These are phyloP conservation scores for Pigoraptor vietnamica DNA, from an alignment of 78 protist genomes.

Conservation along the genomic window DNA sequence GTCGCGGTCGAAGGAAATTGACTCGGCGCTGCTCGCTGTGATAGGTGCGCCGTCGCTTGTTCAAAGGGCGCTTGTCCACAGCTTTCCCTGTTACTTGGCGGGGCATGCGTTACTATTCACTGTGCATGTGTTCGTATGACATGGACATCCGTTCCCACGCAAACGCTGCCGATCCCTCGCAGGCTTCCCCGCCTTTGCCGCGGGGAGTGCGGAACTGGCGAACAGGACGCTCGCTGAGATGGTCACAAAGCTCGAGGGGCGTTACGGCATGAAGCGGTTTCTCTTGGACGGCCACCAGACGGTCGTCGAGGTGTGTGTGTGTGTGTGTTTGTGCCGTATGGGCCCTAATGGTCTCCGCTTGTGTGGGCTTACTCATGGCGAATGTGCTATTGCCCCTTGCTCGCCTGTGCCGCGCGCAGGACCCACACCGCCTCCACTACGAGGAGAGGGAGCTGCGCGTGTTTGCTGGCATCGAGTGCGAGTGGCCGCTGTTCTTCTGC, in stretches of 20 bases:
- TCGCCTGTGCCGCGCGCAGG: no score
- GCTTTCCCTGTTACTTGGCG: no score
- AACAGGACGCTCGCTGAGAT: background rate
- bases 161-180: no score
- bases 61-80: no score
- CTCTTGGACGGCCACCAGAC: constrained; percentile 36
- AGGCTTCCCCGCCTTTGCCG: background rate
- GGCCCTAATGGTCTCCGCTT: no score
- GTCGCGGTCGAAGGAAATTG: background rate
- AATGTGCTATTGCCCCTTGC: no score
- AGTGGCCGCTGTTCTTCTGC: constrained; percentile 35
- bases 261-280: constrained; percentile 32
- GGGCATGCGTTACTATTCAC: no score
- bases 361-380: no score
- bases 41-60: no score
- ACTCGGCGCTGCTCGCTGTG: background rate
- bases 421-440: constrained; percentile 14
- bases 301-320: constrained; percentile 20
- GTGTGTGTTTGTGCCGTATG: no score
- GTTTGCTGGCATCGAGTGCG: constrained; percentile 33
- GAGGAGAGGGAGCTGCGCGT: constrained; percentile 20
- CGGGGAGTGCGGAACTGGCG: background rate
- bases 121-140: no score
- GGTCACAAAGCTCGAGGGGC: background rate
- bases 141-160: no score